Evolutionary conservation across 352 stramenopile genomes (phyloP), one percentile per base, ranked within the genome.

Genomic region (Phytophthora megakarya): DNA sequence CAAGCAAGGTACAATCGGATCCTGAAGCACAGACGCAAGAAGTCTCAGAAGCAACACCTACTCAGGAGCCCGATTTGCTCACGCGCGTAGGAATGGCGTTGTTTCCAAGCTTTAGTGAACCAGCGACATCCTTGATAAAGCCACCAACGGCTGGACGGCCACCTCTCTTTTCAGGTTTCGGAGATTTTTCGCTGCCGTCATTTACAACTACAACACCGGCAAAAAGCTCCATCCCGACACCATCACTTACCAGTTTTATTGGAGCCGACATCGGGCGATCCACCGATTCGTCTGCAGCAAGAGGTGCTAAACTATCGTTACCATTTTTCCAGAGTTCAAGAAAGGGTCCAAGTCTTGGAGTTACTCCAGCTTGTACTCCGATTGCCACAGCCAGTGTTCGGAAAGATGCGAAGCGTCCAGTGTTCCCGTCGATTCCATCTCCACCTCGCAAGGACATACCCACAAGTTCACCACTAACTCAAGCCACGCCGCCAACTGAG

Each of bases 321-420:
- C 79, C 80, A 11, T 81, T 92, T 44, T 90, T 92, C 47, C 83
- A 92, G 58, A 87, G 81, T 48, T 84, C 88, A 10, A 71, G 78
- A 53, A 84, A 82, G 42, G 80, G 77, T 5, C 80, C 79, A 9
- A 75, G 72, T 8, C 60, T 90, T 2, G 77, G 80, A 0, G 66
- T 66, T 11, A 92, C 80, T 16, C 83, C 83, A n/a, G 83, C 83
- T 9, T 80, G 72, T 1, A 92, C 83, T 1, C 83, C 83, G 15
- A 87, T 92, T 37, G 83, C 79, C 16, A 88, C 81, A 7, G 83
- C 76, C 0, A 92, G 79, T 55, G 77, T 92, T 15, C 72, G 83
- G 3, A 90, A 92, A 61, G 83, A 92, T 46, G 77, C 75, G 0
- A 84, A 89, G 40, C 81, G 81, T 0, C 79, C 69, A 1, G 78